A percentile compares a stretch with the other conserved stretches of the same genome.
Evolutionary conservation across 495 filamentous ascomycete genomes (phyloP).

Genomic region (Ramalina peruviana): DNA sequence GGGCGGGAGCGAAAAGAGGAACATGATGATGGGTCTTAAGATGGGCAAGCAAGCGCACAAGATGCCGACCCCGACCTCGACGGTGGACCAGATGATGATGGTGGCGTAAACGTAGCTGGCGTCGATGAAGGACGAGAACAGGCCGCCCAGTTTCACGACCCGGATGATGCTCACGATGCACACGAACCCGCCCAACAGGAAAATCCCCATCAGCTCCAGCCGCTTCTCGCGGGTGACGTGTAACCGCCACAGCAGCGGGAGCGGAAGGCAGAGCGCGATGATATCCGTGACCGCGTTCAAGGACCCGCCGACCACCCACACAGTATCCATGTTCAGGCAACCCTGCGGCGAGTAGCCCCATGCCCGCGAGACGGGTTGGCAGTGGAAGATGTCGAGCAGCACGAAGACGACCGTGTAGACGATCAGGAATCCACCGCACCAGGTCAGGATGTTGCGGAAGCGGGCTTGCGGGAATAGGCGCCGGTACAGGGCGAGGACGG

Average conservation of each 20-base stretch:
- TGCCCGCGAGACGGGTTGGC: constrained; percentile 18
- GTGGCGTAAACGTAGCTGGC: no score
- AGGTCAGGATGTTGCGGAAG: constrained; percentile 15
- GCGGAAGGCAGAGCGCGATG: constrained; percentile 4
- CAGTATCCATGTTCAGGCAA: constrained; percentile 8
- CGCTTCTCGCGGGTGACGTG: constrained; percentile 3
- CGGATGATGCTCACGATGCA: no score
- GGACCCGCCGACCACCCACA: constrained; percentile 3
- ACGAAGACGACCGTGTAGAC: constrained; percentile 20
- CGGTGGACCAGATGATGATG: no score
- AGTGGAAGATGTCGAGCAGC: constrained; percentile 27
- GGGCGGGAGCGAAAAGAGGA: no score
- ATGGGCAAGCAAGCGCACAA: no score
- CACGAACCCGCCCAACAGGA: constrained; percentile 5
- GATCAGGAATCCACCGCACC: constrained; percentile 15
- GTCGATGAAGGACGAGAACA: no score
- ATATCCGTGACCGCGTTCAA: constrained; percentile 9
- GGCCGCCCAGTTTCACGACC: no score
- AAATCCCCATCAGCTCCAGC: constrained; percentile 5
- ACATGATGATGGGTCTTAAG: no score
- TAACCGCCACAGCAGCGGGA: constrained; percentile 9
- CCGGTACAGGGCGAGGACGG: constrained; percentile 26
- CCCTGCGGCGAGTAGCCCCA: constrained; percentile 1
- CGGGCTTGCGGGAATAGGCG: constrained; percentile 20
- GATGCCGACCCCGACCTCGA: no score